These are phyloP conservation scores for Arthrobotrys pseudoclavata DNA, from an alignment of 2,329 filamentous ascomycete genomes.

Conservation along the genomic window DNA sequence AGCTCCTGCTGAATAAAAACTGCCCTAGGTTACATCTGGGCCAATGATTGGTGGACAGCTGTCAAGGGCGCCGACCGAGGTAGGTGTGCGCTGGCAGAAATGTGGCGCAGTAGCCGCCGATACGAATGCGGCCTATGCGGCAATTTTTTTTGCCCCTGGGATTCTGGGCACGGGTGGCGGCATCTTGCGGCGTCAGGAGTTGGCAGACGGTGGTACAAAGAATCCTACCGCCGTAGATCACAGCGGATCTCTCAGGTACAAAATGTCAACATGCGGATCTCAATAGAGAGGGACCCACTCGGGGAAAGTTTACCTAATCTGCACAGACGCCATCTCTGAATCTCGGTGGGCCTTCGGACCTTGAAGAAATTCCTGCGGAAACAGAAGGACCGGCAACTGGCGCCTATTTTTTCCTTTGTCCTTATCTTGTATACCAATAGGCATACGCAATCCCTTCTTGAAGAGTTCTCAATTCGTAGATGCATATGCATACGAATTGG, in stretches of 20 bases:
- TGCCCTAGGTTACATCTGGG: slow-evolving; percentile 41
- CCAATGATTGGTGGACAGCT: slow-evolving; percentile 56
- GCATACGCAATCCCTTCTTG: slow-evolving; percentile 29
- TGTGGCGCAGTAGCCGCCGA: slow-evolving; percentile 52
- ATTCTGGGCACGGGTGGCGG: slow-evolving; percentile 27
- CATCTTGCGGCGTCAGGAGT: slow-evolving; percentile 22
- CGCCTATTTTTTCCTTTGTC: slow-evolving; percentile 40
- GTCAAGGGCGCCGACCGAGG: slow-evolving; percentile 36
- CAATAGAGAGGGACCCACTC: slow-evolving; percentile 35
- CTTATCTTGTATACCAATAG: slow-evolving; percentile 1
- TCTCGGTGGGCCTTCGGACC: slow-evolving; percentile 39
- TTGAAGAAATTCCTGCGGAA: slow-evolving; percentile 45
- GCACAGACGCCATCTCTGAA: slow-evolving; percentile 38
- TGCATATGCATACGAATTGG: slow-evolving; percentile 28
- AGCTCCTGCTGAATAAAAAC: slow-evolving; percentile 44
- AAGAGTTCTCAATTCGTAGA: slow-evolving; percentile 24
- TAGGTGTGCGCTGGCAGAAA: slow-evolving; percentile 39
- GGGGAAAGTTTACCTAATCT: slow-evolving; percentile 56
- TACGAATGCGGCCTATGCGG: slow-evolving; percentile 41
- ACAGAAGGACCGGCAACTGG: slow-evolving; percentile 43
- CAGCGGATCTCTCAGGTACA: slow-evolving; percentile 49
- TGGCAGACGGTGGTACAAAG: slow-evolving; percentile 20
- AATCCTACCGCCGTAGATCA: slow-evolving; percentile 35
- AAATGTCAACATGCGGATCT: slow-evolving; percentile 12
- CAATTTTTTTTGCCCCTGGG: slow-evolving; percentile 24